These are phyloP conservation scores for Kwoniella pini DNA, from an alignment of 768 basidiomycete species.

Conservation along the genomic window DNA sequence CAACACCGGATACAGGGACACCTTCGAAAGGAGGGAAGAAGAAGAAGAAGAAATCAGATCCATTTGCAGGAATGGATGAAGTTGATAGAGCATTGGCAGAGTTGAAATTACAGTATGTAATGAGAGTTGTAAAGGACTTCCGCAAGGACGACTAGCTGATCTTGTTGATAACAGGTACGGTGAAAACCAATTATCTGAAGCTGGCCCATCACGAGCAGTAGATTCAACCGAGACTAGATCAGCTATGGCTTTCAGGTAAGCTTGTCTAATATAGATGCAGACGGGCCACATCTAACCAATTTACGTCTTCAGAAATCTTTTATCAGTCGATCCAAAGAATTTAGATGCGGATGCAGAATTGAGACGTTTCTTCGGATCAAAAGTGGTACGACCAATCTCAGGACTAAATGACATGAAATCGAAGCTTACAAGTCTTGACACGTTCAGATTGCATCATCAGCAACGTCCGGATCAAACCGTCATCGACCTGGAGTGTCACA, in stretches of 20 bases:
- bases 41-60: conserved; percentile 33
- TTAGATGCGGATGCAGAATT: conserved; percentile 89
- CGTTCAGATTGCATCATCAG: conserved; percentile 35
- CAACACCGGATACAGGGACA: conserved; percentile 59
- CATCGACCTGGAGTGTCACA: conserved; percentile 42
- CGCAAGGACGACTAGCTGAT: background rate
- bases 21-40: conserved; percentile 63
- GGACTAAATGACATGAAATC: too few species aligned
- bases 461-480: conserved; percentile 55
- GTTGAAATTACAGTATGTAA: conserved; percentile 70
- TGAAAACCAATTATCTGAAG: conserved; percentile 56
- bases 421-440: conserved; percentile 11
- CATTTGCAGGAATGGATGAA: conserved; percentile 62
- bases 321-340: conserved; percentile 75
- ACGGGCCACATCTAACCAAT: too few species aligned
- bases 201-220: conserved; percentile 34
- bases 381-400: conserved; percentile 68
- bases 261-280: too few species aligned
- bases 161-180: conserved; percentile 27
- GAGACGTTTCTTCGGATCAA: conserved; percentile 88
- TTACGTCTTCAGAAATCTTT: conserved; percentile 56
- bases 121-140: too few species aligned
- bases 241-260: conserved; percentile 48
- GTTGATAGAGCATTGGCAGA: conserved; percentile 82
- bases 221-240: conserved; percentile 36